Evolutionary conservation across 768 basidiomycete genomes (phyloP), one percentile per base, ranked within the genome.

Genomic region (Leccinum aurantiacum): DNA sequence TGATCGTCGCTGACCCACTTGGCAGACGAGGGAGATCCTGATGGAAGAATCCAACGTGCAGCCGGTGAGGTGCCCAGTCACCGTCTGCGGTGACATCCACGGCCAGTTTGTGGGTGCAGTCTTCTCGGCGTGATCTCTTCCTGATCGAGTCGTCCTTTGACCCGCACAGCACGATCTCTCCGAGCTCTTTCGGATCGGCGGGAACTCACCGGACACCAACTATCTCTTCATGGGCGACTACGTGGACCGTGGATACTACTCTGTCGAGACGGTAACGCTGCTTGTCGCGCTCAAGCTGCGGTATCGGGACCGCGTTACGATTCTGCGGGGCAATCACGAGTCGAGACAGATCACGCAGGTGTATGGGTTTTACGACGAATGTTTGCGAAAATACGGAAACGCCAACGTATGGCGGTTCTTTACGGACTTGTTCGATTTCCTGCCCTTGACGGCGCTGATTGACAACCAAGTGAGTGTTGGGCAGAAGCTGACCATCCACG

Each of bases 201-300:
- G 97, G 53, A 96, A 97, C 79, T 96, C 93, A 14, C 97, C 97
- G 48, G 95, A 97, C 77, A 99, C 97, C 65, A 99, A 98, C 79
- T 99, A 99, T 76, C 90, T 99, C 69, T 99, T 98, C 82, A 99
- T 99, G 97, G 97, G 97, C 29, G 97, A 99, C 81, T 99, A 98
- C 74, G 97, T 98, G 68, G 97, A 98, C 80, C 88, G 95, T 71
- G 96, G 96, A 19, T 99, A 98, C 82, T 98, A 98, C 79, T 97
- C 95, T 19, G 96, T 99, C 58, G 97, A 99, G 79, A 99, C 97
- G 1, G 95, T 99, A 67, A 97, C 95, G 13, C 82, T 98, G 8
- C 90, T 99, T 53, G 95, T 99, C 62, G 93, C 97, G 19, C 84
- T 98, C 73, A 99, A 99, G 80, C 81, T 99, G 64, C 90, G 97